Evolutionary conservation across 2,329 filamentous ascomycete genomes (phyloP), one percentile per base, ranked within the genome.

Genomic region (Fusarium sp.): DNA sequence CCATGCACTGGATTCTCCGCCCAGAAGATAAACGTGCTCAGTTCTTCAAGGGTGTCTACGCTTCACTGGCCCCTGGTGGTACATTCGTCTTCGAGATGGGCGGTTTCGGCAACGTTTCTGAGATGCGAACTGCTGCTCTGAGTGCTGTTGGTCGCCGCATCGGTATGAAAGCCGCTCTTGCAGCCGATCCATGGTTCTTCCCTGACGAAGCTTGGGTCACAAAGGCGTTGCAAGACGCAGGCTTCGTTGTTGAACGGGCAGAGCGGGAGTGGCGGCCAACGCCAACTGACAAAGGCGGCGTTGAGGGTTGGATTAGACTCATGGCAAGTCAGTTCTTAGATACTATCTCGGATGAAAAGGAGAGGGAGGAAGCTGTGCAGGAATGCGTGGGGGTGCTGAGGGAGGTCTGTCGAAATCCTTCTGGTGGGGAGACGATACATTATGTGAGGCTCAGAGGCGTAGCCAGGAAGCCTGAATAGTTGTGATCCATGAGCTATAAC

Each of bases 31-130:
- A 85, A 2, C 85, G 89, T 15, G 73, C 80, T 8, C 76, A 79
- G 35, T 88, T 92, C 80, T 90, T 93, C 76, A 74, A 77, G 13
- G 87, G 84, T 44, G 85, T 90, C 7, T 82, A 86, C 69, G 81
- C 81, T 14, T 83, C 87, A 2, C 85, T 94, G 5, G 85, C 83
- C 39, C 87, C 88, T 0, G 86, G 86, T 17, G 92, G 90, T 4
- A 77, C 75, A 1, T 90, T 94, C 66, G 87, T 88, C 15, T 93
- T 94, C 75, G 92, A 94, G 80, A 92, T 92, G 89, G 92, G 92
- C 59, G 92, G 91, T 1, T 86, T 90, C 56, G 92, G 92, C 26
- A 93, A 94, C 80, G 86, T 92, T 2, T 83, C 85, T 3, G 92
- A 93, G 80, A 87, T 92, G 74, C 86, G 89, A 35, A 84, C 88